phyloP scores from a whole-genome alignment of 2,329 filamentous ascomycete species.

The Pseudocercospora musae region DNA sequence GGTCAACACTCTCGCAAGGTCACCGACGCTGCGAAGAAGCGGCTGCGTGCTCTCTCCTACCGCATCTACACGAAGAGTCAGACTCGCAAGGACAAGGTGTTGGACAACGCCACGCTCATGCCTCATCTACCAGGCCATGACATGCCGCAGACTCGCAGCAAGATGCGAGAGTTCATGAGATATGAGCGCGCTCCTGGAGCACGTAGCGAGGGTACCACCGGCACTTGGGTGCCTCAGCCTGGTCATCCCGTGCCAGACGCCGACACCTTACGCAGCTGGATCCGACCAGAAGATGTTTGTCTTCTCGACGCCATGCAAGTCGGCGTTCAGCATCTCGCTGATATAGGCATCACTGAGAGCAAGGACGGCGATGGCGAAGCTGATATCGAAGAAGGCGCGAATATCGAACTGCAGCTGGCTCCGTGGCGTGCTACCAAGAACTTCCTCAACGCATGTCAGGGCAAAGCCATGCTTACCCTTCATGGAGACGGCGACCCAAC shows the following conservation, averaged over 20 bases:
- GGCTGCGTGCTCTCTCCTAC: slow-evolving; percentile 93
- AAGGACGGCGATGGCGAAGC: slow-evolving; percentile 62
- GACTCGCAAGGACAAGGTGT: slow-evolving; percentile 69
- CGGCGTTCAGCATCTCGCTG: slow-evolving; percentile 82
- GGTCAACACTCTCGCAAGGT: slow-evolving; percentile 92
- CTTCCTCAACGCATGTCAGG: slow-evolving; percentile 87
- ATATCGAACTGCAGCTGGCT: slow-evolving; percentile 81
- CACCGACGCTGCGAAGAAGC: slow-evolving; percentile 93
- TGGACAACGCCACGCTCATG: slow-evolving; percentile 63
- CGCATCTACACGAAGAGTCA: slow-evolving; percentile 77
- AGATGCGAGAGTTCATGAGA: slow-evolving; percentile 91
- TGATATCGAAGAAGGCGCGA: slow-evolving; percentile 64
- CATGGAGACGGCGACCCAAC: slow-evolving; percentile 95
- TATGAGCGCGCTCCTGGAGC: slow-evolving; percentile 81
- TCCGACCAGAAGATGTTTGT: slow-evolving; percentile 93
- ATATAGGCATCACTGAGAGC: slow-evolving; percentile 76
- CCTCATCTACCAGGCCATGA: slow-evolving; percentile 86
- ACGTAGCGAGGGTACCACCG: slow-evolving; percentile 51
- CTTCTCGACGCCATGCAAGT: slow-evolving; percentile 95
- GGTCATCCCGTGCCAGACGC: slow-evolving; percentile 77
- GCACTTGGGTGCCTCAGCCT: slow-evolving; percentile 77
- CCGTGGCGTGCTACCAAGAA: slow-evolving; percentile 97
- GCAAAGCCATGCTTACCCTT: slow-evolving; percentile 94
- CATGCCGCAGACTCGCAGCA: slow-evolving; percentile 92
- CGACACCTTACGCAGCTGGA: slow-evolving; percentile 75